Evolutionary conservation across 139 green algal species (phyloP), one percentile per base, ranked within the genome.

Genomic region (Micractinium conductrix): DNA sequence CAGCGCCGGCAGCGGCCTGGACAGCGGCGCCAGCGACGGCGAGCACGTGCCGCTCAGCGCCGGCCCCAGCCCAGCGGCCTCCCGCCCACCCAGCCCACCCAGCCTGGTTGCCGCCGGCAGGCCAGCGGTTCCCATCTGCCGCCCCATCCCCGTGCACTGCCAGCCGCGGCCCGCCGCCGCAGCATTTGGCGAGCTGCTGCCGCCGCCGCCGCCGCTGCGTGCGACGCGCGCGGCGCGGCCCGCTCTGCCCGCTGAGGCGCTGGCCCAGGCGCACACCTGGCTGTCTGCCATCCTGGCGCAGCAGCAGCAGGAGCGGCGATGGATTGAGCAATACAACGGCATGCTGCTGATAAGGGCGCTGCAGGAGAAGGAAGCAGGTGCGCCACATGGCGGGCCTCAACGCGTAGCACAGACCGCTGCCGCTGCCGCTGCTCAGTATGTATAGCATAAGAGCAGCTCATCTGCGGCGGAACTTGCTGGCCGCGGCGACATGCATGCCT

Each of bases 331-430:
- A n/a, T 67, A 55, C 69, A 40, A 44, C 38, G 40, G 38, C 0
- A 8, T 33, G 74, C 73, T 87, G 45, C 48, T 69, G 74, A 50
- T 81, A 35, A 21, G 38, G 48, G 74, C 53, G 35, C 74, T 65
- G 74, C 74, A 81, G 30, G 7, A 38, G 80, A 28, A 65, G 44
- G 37, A 76, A n/a, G n/a, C n/a, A n/a, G n/a, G n/a, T n/a, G n/a
- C n/a, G n/a, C n/a, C n/a, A n/a, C n/a, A n/a, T n/a, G n/a, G n/a
- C n/a, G n/a, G n/a, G n/a, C n/a, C n/a, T n/a, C n/a, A n/a, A n/a
- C n/a, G n/a, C n/a, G n/a, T n/a, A n/a, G n/a, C n/a, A n/a, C n/a
- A n/a, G n/a, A n/a, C n/a, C n/a, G n/a, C n/a, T n/a, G n/a, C n/a
- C n/a, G n/a, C n/a, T n/a, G n/a, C n/a, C n/a, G n/a, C n/a, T n/a